Base-by-base conservation (phyloP, 148 eudicot genomes). In the Euryodendron excelsum region DNA sequence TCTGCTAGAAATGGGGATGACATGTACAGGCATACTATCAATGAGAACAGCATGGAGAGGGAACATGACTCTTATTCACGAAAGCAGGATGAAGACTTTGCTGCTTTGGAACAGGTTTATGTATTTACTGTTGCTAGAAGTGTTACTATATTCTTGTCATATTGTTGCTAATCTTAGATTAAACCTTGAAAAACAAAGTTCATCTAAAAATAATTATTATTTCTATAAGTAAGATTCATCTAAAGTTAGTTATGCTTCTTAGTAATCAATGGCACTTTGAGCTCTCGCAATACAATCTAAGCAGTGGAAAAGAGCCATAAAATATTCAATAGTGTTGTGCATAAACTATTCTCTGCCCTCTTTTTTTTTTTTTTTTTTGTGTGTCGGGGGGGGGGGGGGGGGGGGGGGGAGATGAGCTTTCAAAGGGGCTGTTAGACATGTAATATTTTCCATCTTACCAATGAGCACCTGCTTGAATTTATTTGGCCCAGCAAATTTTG, bases 81-180 rank as follows among this genome's bases (percentile, higher is more conserved):
- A 55, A 87, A 88, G 78, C 97, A 90, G 74, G 89, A 90, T 78
- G 99, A 95, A 79, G 97, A 91, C 77, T 95, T 95, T 88, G 88
- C 94, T 84, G 97, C 98, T 82, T 83, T 95, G 77, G 99, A 95
- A 87, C 99, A 95, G 99, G 99, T 93, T 86, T 73, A 56, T 66
- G 50, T 45, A 21, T 64, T 34, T 75, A 18, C 27, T 8, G 58
- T 36, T 75, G 53, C 66, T 79, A 18, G 44, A 25, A 30, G 41
- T 34, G 47, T 74, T 48, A 20, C 14, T 44, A 55, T 23, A 28
- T 15, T 18, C 12, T 56, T 69, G 31, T 69, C 34, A 69, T 69
- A 23, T 44, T 69, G 1, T 2, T 67, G 13, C 25, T 41, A 10
- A 39, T 61, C 15, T 41, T 33, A 37, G 30, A 68, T 41, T 41